Evolutionary conservation across 345 rosid species (phyloP), one percentile per base, ranked within the genome.

Genomic region (Hibiscus trionum): DNA sequence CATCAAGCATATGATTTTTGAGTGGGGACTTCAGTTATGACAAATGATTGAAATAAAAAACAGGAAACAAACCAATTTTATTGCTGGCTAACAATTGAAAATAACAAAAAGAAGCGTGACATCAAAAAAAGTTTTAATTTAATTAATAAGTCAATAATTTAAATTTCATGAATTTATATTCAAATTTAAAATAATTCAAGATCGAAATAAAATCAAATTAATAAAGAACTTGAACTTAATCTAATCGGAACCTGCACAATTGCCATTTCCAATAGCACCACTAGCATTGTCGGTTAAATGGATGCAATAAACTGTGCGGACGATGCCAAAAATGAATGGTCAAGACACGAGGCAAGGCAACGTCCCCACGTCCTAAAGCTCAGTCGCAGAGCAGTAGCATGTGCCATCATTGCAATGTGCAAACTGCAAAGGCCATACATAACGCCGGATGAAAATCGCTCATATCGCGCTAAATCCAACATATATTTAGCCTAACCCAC

Each of bases 331-430:
- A 60, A 2, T 60, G 39, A 60, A 60, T 29, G 64, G 42, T 37
- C 42, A 37, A 6, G 42, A 52, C 56, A 42, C 11, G 56, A 16
- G 27, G 26, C 63, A 12, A 60, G 17, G 11, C 59, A 49, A 49
- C 61, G 61, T 58, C 61, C 61, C 62, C 27, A 68, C 60, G 3
- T 29, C 39, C 21, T 2, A 6, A 46, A 21, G 70, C 9, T 19
- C 11, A 66, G 19, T 44, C 56, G 7, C n/a, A n/a, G n/a, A n/a
- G n/a, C n/a, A 68, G 27, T 2, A 49, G 59, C 71, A 67, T 50
- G 71, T 68, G 71, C 59, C 42, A 68, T 50, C 15, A 50, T 50
- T 49, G 71, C 56, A 24, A 24, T 29, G 5, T 6, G 70, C 37
- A 9, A 49, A 19, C 24, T 21, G 24, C 24, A 37, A 44, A 46